Conservation (phyloP, 495 filamentous ascomycete species). For the Xylaria flabelliformis region DNA sequence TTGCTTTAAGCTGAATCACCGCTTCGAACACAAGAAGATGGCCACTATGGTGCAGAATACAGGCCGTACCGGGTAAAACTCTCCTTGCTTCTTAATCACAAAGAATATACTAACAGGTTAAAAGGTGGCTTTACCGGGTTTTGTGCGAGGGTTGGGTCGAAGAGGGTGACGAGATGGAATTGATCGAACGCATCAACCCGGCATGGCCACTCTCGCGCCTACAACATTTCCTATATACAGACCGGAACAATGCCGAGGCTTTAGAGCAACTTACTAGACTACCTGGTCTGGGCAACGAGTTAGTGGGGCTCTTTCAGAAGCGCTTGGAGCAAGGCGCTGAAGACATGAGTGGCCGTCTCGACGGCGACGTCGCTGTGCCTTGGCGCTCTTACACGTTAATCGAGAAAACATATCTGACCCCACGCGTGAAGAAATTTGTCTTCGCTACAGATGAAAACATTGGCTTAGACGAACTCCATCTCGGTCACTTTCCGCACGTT, state of each 20-base stretch:
- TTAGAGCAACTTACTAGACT: conserved; percentile 44
- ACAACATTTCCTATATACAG: conserved; percentile 48
- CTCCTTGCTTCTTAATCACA: too few species aligned
- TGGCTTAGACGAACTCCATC: conserved; percentile 27
- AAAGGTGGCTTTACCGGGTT: conserved; percentile 51
- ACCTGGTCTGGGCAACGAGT: conserved; percentile 45
- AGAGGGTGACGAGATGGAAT: conserved; percentile 44
- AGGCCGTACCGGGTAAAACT: conserved; percentile 42
- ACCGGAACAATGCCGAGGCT: conserved; percentile 43
- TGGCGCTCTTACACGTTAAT: conserved; percentile 37
- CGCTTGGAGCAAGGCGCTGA: conserved; percentile 35
- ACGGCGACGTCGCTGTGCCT: conserved; percentile 32
- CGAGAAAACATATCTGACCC: conserved; percentile 33
- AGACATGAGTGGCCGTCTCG: conserved; percentile 33
- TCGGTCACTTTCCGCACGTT: conserved; percentile 37
- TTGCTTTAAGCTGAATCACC: conserved; percentile 64
- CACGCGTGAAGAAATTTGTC: conserved; percentile 36
- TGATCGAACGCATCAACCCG: conserved; percentile 49
- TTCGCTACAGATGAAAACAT: conserved; percentile 29
- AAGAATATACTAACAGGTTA: neutral
- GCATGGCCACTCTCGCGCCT: conserved; percentile 51
- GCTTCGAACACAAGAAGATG: conserved; percentile 51
- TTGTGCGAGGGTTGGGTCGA: conserved; percentile 46
- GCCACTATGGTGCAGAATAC: conserved; percentile 47
- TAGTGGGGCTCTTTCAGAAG: conserved; percentile 31